A percentile compares a stretch with the other conserved stretches of the same genome.
Conservation (phyloP, 225 moss, liverwort and hornwort genomes). For the Bryoerythrophyllum caledonicum region DNA sequence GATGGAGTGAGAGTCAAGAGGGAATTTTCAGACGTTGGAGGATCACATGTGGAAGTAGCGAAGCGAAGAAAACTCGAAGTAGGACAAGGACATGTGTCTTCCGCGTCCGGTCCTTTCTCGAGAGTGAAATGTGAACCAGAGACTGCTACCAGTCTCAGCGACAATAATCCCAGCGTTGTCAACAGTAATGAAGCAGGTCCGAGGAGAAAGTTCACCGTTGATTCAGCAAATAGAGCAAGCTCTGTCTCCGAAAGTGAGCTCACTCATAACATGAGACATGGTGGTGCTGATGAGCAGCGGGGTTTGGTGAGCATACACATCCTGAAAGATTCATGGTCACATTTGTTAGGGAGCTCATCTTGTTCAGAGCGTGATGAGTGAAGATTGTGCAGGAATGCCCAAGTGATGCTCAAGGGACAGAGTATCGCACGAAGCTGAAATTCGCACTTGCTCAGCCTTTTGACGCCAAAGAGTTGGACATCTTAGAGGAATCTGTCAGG, state of each 20-base stretch:
- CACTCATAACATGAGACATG: slow-evolving; percentile 15
- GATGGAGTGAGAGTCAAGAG: slow-evolving; percentile 15
- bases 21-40: slow-evolving; percentile 27
- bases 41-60: slow-evolving; percentile 7
- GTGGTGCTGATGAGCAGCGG: slow-evolving; percentile 28
- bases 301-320: slow-evolving; percentile 29
- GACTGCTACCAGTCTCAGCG: background rate
- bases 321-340: background rate
- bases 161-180: background rate
- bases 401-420: slow-evolving; percentile 32
- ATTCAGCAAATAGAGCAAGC: background rate
- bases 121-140: slow-evolving; percentile 25
- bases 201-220: slow-evolving; percentile 5
- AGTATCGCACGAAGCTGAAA: slow-evolving; percentile 48
- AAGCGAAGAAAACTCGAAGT: slow-evolving; percentile 23
- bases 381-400: slow-evolving; percentile 43
- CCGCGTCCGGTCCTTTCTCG: slow-evolving; percentile 16
- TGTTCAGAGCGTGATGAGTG: background rate
- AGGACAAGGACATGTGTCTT: background rate
- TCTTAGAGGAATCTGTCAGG: slow-evolving; percentile 28
- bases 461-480: slow-evolving; percentile 33
- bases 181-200: slow-evolving; percentile 17
- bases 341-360: background rate
- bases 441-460: slow-evolving; percentile 38
- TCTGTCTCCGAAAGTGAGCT: slow-evolving; percentile 25